A percentile compares a stretch with the other conserved stretches of the same genome.
These are phyloP conservation scores for Pseudogymnoascus sp. DNA, from an alignment of 2,329 filamentous ascomycete species.

Conservation along the genomic window DNA sequence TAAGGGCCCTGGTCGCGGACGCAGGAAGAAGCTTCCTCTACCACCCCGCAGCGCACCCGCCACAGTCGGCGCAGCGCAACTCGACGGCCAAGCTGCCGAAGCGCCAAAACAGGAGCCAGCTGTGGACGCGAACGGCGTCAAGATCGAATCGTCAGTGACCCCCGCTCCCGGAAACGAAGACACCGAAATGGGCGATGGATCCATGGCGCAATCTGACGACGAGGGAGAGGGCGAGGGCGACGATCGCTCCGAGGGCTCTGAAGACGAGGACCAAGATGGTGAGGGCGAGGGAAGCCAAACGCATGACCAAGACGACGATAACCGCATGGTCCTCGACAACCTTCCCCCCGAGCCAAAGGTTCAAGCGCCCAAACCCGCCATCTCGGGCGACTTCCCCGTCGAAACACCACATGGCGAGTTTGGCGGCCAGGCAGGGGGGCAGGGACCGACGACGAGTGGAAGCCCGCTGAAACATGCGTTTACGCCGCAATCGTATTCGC, in stretches of 20 bases:
- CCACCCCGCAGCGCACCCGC: conserved; percentile 20
- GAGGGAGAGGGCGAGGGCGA: conserved; percentile 38
- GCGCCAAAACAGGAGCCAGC: not conserved
- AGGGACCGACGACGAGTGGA: not conserved
- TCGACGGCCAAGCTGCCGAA: conserved; percentile 9
- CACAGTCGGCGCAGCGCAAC: not conserved
- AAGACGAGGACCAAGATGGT: conserved; percentile 15
- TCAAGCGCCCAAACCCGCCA: not conserved
- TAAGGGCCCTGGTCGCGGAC: conserved; percentile 69
- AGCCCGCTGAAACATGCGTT: not conserved
- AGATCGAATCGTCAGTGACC: conserved; percentile 18
- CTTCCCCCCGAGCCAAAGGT: not conserved
- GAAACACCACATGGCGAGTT: not conserved
- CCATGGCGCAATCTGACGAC: conserved; percentile 22
- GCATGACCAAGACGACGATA: not conserved
- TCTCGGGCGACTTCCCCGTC: not conserved
- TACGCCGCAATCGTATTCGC: not conserved
- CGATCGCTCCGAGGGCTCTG: conserved; percentile 28
- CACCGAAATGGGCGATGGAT: conserved; percentile 27
- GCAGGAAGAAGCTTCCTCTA: conserved; percentile 55
- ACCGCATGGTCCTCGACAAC: not conserved
- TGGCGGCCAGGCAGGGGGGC: not conserved
- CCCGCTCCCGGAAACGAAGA: conserved; percentile 21
- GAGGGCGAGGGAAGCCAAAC: not conserved
- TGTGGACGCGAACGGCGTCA: conserved; percentile 17